phyloP scores from a whole-genome alignment of 2,329 filamentous ascomycete genomes.

The Ophiosphaerella narmari region DNA sequence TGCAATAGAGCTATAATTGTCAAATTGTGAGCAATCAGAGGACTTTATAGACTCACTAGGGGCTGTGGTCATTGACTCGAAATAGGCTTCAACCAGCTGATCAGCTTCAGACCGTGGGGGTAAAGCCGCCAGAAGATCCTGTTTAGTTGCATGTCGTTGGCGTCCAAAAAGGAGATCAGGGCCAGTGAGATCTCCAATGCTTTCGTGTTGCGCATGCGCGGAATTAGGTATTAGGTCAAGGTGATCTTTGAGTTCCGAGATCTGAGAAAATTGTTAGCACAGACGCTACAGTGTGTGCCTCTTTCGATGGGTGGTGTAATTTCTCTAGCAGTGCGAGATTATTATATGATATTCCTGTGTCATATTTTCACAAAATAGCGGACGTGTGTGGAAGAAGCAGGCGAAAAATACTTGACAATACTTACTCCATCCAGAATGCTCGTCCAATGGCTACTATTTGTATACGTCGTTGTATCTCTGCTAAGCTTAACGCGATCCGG shows the following conservation, averaged over 20 bases:
- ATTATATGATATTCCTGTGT: no score
- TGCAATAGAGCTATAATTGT: conserved; percentile 31
- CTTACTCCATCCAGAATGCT: conserved; percentile 44
- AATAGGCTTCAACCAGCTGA: conserved; percentile 29
- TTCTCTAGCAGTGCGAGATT: background rate
- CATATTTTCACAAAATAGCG: no score
- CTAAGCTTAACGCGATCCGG: conserved; percentile 37
- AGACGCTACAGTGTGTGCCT: background rate
- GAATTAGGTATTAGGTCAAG: conserved; percentile 36
- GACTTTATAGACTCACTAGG: conserved; percentile 23
- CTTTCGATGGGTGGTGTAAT: background rate
- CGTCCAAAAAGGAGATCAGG: conserved; percentile 38
- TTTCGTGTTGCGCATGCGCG: conserved; percentile 18
- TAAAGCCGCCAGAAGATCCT: conserved; percentile 36
- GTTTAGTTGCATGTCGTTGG: conserved; percentile 30
- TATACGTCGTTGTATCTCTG: conserved; percentile 36
- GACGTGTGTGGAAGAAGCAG: no score
- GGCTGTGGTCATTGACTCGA: conserved; percentile 32
- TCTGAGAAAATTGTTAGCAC: conserved; percentile 17
- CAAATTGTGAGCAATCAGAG: background rate
- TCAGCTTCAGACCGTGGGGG: conserved; percentile 33
- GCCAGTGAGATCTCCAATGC: conserved; percentile 19
- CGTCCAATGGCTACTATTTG: conserved; percentile 43
- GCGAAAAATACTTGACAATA: background rate
- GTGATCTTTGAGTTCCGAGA: conserved; percentile 39